Base-by-base conservation (phyloP, 2,329 filamentous ascomycete genomes). In the Exophiala alcalophila region DNA sequence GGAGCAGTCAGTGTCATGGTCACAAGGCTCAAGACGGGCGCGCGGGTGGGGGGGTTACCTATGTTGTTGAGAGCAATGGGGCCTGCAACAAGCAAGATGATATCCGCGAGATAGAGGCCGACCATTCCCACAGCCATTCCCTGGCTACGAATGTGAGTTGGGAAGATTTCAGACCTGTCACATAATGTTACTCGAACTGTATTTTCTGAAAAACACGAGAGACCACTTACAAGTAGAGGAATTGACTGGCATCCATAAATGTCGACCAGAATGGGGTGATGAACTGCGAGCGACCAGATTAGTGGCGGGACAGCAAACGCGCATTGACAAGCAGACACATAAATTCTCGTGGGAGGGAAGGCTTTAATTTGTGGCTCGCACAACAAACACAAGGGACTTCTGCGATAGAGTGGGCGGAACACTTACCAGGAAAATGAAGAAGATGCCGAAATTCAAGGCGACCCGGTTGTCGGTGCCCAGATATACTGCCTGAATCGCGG, bases 201-300 rank as follows among this genome's bases (percentile, higher is more conserved):
- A 40, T 62, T n/a, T 25, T 16, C 4, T 7, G 16, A 21, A 25
- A 10, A 10, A 56, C 68, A 3, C 64, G 66, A 50, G 65, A 69
- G 11, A 68, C 69, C 52, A 70, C 68, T 6, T 65, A 63, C 20
- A 69, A 61, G 40, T 70, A 71, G 15, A 70, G 59, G 44, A 71
- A 73, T 57, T 71, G 69, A 11, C 65, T 70, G 2, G 70, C 70
- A 44, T 73, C 70, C 27, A 70, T 63, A 29, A 48, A 48, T n/a
- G 49, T 48, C 10, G 18, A 36, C 49, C 49, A 52, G 28, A 52
- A 52, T 4, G 49, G 49, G 18, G 49, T 49, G 27, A 44, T 47
- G 32, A 52, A 49, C 27, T 39, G 25, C 18, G n/a, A n/a, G n/a
- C n/a, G n/a, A n/a, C 20, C 2, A 14, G 7, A n/a, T 34, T 10